Base-by-base conservation (phyloP, 1,284 basidiomycete genomes). In the Malassezia restricta region DNA sequence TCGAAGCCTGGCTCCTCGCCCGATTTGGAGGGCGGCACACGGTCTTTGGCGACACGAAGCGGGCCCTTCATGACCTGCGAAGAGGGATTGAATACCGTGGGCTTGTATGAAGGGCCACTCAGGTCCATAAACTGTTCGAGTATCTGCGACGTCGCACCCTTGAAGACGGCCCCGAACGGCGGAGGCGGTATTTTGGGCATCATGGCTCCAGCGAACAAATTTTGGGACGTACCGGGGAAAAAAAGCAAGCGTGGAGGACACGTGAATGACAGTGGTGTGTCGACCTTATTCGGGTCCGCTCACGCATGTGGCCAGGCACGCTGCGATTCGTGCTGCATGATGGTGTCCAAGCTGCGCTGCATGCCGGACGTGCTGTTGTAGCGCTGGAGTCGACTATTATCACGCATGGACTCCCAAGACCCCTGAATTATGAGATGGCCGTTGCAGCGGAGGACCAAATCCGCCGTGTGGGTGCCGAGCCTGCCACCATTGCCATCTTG, bases 401-500 rank as follows among this genome's bases (percentile, higher is more conserved):
- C 56, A 91, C 91, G 0, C 88, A 95, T 77, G 92, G 78, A 58
- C 49, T 62, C 60, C 71, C 70, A 2, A 56, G 82, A 61, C 89
- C 90, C 0, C 77, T 78, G 41, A 94, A 90, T 66, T 75, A 85
- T 14, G 77, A 83, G 31, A 83, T 86, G 12, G 84, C 87, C 0
- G 76, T 76, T 24, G 83, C 83, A 6, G 78, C 91, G 15, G 88
- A 94, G 72, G 71, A 73, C 8, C 84, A 87, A 49, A 82, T 96
- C n/a, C 78, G 86, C 58, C 78, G 79, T 6, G 80, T 80, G 32
- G 85, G 85, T 4, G 83, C 83, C 8, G 78, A 85, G 12, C 94
- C 94, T 2, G 91, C 92, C 0, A 95, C 91, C 0, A 86, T 96
- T 56, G 92, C 85, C 4, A 74, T 99, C 38, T 77, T 96, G 32